phyloP scores from a whole-genome alignment of 768 basidiomycete genomes.

The Obba rivulosa region DNA sequence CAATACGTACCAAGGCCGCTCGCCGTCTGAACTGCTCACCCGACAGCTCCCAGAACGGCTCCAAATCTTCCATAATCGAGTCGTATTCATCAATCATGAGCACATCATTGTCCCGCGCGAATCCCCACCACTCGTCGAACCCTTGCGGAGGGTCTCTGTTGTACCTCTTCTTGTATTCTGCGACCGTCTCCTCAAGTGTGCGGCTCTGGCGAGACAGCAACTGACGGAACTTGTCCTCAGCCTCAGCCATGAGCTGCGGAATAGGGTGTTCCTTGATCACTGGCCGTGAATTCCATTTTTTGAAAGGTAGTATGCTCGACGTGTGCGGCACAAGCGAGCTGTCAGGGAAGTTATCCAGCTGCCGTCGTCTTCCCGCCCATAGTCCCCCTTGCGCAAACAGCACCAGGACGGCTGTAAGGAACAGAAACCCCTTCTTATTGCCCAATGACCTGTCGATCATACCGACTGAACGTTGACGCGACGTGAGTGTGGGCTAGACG shows the following conservation, averaged over 20 bases:
- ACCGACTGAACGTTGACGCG: slow-evolving; percentile 7
- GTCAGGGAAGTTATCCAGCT: slow-evolving; percentile 19
- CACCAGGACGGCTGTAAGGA: slow-evolving; percentile 20
- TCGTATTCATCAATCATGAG: slow-evolving; percentile 91
- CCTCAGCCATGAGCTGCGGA: slow-evolving; percentile 75
- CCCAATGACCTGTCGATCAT: no score
- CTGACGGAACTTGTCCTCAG: slow-evolving; percentile 63
- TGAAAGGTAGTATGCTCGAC: slow-evolving; percentile 19
- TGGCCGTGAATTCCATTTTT: slow-evolving; percentile 9
- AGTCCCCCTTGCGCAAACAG: slow-evolving; percentile 30
- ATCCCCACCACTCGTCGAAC: slow-evolving; percentile 88
- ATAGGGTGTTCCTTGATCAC: slow-evolving; percentile 67
- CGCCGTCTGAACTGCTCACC: slow-evolving; percentile 69
- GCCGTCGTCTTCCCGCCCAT: slow-evolving; percentile 23
- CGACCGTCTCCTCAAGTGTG: slow-evolving; percentile 71
- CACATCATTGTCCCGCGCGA: slow-evolving; percentile 65
- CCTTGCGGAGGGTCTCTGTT: slow-evolving; percentile 78
- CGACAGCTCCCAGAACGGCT: slow-evolving; percentile 75
- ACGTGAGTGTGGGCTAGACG: slow-evolving; percentile 3
- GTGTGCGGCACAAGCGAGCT: slow-evolving; percentile 17
- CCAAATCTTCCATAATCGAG: slow-evolving; percentile 69
- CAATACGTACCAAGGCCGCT: slow-evolving; percentile 44
- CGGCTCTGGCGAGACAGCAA: slow-evolving; percentile 73
- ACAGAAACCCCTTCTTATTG: slow-evolving; percentile 21
- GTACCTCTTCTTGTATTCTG: slow-evolving; percentile 79